Conservation (phyloP, 1,284 basidiomycete species). For the Pyrrhoderma noxium region DNA sequence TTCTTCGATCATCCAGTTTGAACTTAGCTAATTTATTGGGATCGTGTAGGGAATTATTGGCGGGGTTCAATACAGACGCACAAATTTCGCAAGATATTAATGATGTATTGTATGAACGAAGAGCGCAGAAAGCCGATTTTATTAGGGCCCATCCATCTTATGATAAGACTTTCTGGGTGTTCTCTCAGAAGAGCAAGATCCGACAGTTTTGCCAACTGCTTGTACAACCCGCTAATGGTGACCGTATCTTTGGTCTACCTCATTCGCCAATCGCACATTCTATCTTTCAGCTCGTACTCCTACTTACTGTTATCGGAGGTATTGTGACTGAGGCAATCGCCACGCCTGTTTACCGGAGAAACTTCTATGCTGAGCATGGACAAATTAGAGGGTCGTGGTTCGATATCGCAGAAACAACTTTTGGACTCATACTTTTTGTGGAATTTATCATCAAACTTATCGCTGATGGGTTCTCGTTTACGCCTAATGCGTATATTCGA, state of each 20-base stretch:
- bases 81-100: slow-evolving; percentile 43
- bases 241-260: slow-evolving; percentile 73
- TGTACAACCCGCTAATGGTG: slow-evolving; percentile 77
- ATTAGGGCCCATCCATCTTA: slow-evolving; percentile 87
- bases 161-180: slow-evolving; percentile 87
- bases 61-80: slow-evolving; percentile 48
- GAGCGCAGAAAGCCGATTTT: slow-evolving; percentile 82
- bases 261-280: slow-evolving; percentile 64
- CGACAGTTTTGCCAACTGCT: slow-evolving; percentile 80
- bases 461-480: slow-evolving; percentile 89
- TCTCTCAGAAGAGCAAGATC: slow-evolving; percentile 74
- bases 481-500: slow-evolving; percentile 90
- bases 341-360: slow-evolving; percentile 78
- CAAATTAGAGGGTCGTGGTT: slow-evolving; percentile 76
- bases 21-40: background rate
- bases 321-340: slow-evolving; percentile 83
- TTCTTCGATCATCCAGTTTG: background rate
- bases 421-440: slow-evolving; percentile 71
- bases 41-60: slow-evolving; percentile 52
- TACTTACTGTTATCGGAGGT: slow-evolving; percentile 76
- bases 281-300: slow-evolving; percentile 70
- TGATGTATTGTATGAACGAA: slow-evolving; percentile 64
- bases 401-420: slow-evolving; percentile 72
- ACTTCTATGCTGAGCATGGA: slow-evolving; percentile 63
- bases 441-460: slow-evolving; percentile 90